Evolutionary conservation across 1,284 basidiomycete species (phyloP), one percentile per base, ranked within the genome.

Genomic region (Trametes sp.): DNA sequence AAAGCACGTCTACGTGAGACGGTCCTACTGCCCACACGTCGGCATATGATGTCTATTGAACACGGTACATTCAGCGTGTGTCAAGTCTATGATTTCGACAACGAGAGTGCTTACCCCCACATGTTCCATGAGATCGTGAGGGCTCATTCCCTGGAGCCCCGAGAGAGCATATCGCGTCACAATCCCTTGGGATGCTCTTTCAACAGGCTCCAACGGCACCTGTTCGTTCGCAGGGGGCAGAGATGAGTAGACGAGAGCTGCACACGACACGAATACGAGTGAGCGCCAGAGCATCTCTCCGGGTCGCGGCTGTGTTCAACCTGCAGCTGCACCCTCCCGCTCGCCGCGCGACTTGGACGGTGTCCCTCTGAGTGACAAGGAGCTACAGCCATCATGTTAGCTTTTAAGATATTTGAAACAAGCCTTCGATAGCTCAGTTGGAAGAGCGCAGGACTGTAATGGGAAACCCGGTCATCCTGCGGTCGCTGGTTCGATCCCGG

Each of bases 11-110:
- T 13, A 69, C 65, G 51, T 72, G 69, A 19, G 72, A 70, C 8
- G 54, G 65, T 0, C 66, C 68, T 16, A 69, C 67, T 35, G 70
- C 70, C 76, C 75, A 77, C 1, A 77, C 60, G 45, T 74, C 72
- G 57, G 66, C 70, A 46, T 70, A 62, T 10, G 59, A 51, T n/a
- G 60, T 59, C 76, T 76, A 49, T 31, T 23, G 11, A 50, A 16
- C 36, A 19, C 9, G 23, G 11, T 4, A 42, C 24, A 4, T 54
- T 56, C 31, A 52, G 48, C 26, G 13, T 38, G n/a, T 13, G 6
- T 13, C 36, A 21, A 6, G 11, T 19, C 5, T 16, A 24, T n/a
- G 38, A 41, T 2, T 3, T 2, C 9, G 7, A 44, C 28, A 11
- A n/a, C 21, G 8, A 11, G 41, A 16, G 24, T 4, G 9, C 26